Base-by-base conservation (phyloP, 371 early-diverging fungal species). In the Mortierella sp. region DNA sequence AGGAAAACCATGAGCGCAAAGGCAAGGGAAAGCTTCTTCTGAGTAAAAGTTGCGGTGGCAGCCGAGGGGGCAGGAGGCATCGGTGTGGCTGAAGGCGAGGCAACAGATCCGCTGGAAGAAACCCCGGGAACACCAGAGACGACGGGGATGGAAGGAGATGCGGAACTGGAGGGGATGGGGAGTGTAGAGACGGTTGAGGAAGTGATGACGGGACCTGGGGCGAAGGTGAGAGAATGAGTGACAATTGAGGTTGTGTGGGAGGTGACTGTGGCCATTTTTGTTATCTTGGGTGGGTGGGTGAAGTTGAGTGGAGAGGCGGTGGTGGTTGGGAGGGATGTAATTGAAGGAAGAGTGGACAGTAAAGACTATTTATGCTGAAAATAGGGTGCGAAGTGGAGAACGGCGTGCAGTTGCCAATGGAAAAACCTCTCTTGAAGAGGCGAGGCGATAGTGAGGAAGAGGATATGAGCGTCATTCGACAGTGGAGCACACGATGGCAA, bases 181-280 rank as follows among this genome's bases (percentile, higher is more conserved):
- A 16, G 19, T 37, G 24, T 2, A 21, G 67, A 37, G 37, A 37
- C 16, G 9, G 19, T 1, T 9, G 37, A 10, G 24, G 61, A 16
- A 14, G 67, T 64, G 24, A 64, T 64, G 67, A 64, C 67, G 19
- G 67, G 67, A 9, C 67, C 67, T 6, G 67, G 67, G 2, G 67
- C 67, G 9, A 64, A 1, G 24, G 67, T 24, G 24, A 21, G 67
- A 5, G 37, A 21, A 24, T 64, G 64, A 19, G 64, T 34, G 10
- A 31, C 5, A 5, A 8, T 31, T 5, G 37, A 3, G 34, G 67
- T 64, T 10, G 67, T 37, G 10, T 21, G 67, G 40, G 6, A 21
- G 24, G 21, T 64, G 24, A 64, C 9, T 19, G 67, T 19, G 21
- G 37, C 34, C 67, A 64, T 64, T 61, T 5, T 54, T 19, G 6